phyloP scores from a whole-genome alignment of 805 yeast species.

The Yamadazyma nakazawae region DNA sequence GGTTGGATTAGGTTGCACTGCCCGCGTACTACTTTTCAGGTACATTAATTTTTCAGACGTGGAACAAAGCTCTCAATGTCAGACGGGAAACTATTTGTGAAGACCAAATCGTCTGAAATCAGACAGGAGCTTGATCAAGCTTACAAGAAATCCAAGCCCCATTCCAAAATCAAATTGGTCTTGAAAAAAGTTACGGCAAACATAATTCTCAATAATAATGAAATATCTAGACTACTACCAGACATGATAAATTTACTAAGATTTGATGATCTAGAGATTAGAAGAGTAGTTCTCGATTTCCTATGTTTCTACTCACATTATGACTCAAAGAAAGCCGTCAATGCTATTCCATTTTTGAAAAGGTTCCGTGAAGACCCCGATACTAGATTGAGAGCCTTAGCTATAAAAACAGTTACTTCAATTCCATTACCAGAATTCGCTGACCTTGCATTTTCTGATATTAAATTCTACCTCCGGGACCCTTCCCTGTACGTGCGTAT shows the following conservation, averaged over 20 bases:
- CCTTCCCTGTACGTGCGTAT: slow-evolving; percentile 60
- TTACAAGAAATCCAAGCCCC: slow-evolving; percentile 39
- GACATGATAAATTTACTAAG: slow-evolving; percentile 57
- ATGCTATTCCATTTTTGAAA: slow-evolving; percentile 53
- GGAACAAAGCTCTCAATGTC: slow-evolving; percentile 21
- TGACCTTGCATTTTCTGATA: slow-evolving; percentile 41
- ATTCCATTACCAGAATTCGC: slow-evolving; percentile 54
- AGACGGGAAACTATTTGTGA: slow-evolving; percentile 38
- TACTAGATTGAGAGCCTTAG: slow-evolving; percentile 53
- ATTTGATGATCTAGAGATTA: slow-evolving; percentile 60
- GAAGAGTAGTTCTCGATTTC: slow-evolving; percentile 68
- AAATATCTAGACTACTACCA: slow-evolving; percentile 63
- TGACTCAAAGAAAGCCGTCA: slow-evolving; percentile 52
- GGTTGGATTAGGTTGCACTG: too few relatives aligned
- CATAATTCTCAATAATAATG: slow-evolving; percentile 76
- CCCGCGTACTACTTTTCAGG: background rate
- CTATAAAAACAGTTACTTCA: slow-evolving; percentile 61
- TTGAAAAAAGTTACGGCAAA: slow-evolving; percentile 78
- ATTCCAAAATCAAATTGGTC: slow-evolving; percentile 31
- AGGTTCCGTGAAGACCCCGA: slow-evolving; percentile 50
- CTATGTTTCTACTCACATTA: slow-evolving; percentile 57
- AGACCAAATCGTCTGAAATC: slow-evolving; percentile 37
- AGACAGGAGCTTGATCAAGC: slow-evolving; percentile 43
- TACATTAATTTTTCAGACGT: background rate
- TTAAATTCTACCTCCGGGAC: slow-evolving; percentile 39